These are phyloP conservation scores for Aspergillus pseudotamarii DNA, from an alignment of 2,329 filamentous ascomycete genomes.

Conservation along the genomic window DNA sequence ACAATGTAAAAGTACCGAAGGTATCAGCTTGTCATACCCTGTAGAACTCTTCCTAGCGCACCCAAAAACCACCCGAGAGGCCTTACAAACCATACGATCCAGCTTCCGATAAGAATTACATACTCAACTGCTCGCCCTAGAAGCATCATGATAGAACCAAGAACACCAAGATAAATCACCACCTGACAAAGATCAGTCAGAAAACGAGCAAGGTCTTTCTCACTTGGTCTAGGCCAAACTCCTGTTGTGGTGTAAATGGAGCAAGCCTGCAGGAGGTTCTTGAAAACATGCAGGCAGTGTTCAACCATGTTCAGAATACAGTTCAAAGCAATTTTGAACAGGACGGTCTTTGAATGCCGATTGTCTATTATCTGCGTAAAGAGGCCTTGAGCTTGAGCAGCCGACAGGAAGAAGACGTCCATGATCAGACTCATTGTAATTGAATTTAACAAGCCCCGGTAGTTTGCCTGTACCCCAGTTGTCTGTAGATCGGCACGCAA, in stretches of 20 bases:
- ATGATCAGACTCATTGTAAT: conserved; percentile 34
- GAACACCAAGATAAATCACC: conserved; percentile 35
- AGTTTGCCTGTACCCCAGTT: conserved; percentile 8
- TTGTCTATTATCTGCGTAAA: conserved; percentile 26
- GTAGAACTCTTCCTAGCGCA: conserved; percentile 29
- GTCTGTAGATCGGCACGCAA: conserved; percentile 21
- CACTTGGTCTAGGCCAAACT: conserved; percentile 30
- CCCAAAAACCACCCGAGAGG: conserved; percentile 38
- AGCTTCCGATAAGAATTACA: conserved; percentile 36
- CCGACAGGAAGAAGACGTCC: conserved; percentile 32
- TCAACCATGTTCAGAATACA: conserved; percentile 34
- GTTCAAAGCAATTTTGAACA: conserved; percentile 23
- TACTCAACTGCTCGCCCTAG: conserved; percentile 35
- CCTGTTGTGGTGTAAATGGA: conserved; percentile 37
- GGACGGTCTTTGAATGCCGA: conserved; percentile 23
- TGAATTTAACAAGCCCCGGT: conserved; percentile 20
- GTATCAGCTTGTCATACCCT: conserved; percentile 7
- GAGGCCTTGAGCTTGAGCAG: conserved; percentile 30
- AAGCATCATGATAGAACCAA: conserved; percentile 36
- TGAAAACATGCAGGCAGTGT: conserved; percentile 35
- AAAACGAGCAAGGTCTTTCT: conserved; percentile 32
- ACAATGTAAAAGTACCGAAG: not conserved
- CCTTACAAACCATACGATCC: conserved; percentile 40
- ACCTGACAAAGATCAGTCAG: conserved; percentile 37
- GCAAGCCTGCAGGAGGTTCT: conserved; percentile 26